phyloP scores from a whole-genome alignment of 495 filamentous ascomycete species.

The Talaromyces ruber region DNA sequence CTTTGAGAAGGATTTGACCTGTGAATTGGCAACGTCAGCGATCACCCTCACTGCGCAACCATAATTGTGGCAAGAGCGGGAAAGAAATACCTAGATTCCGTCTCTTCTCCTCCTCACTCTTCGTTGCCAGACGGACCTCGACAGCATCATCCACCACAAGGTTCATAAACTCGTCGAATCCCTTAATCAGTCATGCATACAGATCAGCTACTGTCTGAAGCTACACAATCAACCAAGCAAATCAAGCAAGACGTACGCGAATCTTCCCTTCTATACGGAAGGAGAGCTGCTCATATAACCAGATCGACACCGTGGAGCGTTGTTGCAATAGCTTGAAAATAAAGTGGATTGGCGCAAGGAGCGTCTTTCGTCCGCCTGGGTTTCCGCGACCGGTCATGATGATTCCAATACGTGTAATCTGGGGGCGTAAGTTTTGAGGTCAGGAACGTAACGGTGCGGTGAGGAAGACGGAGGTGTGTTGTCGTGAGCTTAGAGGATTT shows the following conservation, averaged over 20 bases:
- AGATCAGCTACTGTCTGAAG: background rate
- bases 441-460: background rate
- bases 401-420: background rate
- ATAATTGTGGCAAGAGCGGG: background rate
- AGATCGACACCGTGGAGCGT: conserved; percentile 80
- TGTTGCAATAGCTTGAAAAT: conserved; percentile 95
- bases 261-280: conserved; percentile 95
- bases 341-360: conserved; percentile 95
- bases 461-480: background rate
- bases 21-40: conserved; percentile 18
- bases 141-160: conserved; percentile 92
- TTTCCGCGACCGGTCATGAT: conserved; percentile 73
- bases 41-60: background rate
- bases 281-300: conserved; percentile 91
- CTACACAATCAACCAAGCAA: background rate
- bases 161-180: conserved; percentile 99
- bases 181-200: conserved; percentile 35
- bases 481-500: background rate
- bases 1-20: conserved; percentile 97
- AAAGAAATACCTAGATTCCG: conserved; percentile 63
- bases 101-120: conserved; percentile 70
- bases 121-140: conserved; percentile 79
- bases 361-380: conserved; percentile 73
- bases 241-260: conserved; percentile 47
- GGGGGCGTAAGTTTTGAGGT: background rate